Conservation (phyloP, 2,329 filamentous ascomycete species). For the Proliferodiscus dingleyae region DNA sequence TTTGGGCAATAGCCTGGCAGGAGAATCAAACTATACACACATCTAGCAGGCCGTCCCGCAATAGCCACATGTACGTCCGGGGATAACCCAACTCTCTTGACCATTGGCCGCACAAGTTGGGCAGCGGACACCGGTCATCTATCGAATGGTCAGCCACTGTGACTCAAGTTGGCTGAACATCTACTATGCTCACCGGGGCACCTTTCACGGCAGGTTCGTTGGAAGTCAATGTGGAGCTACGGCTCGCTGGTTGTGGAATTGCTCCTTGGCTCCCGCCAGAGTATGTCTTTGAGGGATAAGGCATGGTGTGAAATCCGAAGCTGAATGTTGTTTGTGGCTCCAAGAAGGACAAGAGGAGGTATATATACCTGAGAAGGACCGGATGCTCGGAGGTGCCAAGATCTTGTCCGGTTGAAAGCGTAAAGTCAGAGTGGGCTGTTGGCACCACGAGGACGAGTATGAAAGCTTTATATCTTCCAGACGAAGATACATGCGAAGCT, state of each 20-base stretch:
- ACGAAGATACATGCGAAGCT: slow-evolving; percentile 7
- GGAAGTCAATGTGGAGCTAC: slow-evolving; percentile 4
- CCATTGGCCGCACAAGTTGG: slow-evolving; percentile 46
- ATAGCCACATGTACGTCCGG: slow-evolving; percentile 46
- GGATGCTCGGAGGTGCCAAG: background rate
- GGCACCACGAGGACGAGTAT: slow-evolving; percentile 1
- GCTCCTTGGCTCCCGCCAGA: background rate
- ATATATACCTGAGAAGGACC: background rate
- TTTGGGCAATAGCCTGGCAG: too few species aligned
- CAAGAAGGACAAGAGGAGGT: too few species aligned
- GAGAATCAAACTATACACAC: slow-evolving; percentile 7
- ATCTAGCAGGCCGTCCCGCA: slow-evolving; percentile 39
- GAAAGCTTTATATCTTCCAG: slow-evolving; percentile 13
- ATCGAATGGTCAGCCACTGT: slow-evolving; percentile 12
- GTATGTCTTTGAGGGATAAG: slow-evolving; percentile 8
- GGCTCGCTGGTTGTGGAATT: slow-evolving; percentile 1
- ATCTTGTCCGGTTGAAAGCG: background rate
- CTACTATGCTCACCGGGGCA: slow-evolving; percentile 15
- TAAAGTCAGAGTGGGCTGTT: slow-evolving; percentile 5
- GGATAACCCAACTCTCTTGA: slow-evolving; percentile 52
- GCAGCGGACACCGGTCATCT: slow-evolving; percentile 48
- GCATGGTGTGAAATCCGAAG: slow-evolving; percentile 6
- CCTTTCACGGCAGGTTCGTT: slow-evolving; percentile 12
- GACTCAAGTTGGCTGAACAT: background rate
- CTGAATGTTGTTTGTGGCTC: background rate